A percentile compares a stretch with the other conserved stretches of the same genome.
These are phyloP conservation scores for Pyrenophora teres DNA, from an alignment of 2,329 filamentous ascomycete genomes.

Conservation along the genomic window DNA sequence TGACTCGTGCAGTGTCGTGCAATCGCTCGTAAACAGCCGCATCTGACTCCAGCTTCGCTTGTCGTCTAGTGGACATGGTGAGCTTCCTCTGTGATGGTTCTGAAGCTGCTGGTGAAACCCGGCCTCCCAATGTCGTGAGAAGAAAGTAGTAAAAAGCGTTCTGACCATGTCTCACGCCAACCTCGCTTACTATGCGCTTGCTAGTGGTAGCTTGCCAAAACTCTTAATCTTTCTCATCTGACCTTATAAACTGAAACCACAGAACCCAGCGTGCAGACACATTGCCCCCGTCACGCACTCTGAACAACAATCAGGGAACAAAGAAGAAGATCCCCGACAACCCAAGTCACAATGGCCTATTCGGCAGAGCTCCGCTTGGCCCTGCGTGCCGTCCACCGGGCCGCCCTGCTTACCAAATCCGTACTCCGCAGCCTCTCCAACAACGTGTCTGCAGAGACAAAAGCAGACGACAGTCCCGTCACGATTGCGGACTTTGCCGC, in stretches of 20 bases:
- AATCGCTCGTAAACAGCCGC: background rate
- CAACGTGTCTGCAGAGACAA: slow-evolving; percentile 55
- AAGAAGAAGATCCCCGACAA: background rate
- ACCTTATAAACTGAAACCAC: slow-evolving; percentile 16
- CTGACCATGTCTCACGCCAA: slow-evolving; percentile 3
- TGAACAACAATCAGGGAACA: background rate
- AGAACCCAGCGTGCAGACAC: slow-evolving; percentile 8
- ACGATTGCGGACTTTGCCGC: slow-evolving; percentile 68
- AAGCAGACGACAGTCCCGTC: slow-evolving; percentile 64
- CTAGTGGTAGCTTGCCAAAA: slow-evolving; percentile 9
- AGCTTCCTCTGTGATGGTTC: background rate
- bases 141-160: background rate
- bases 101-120: background rate
- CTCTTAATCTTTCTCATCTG: slow-evolving; percentile 14
- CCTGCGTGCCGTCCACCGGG: slow-evolving; percentile 57
- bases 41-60: slow-evolving; percentile 1
- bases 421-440: slow-evolving; percentile 57
- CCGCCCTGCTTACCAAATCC: slow-evolving; percentile 62
- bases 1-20: slow-evolving; percentile 3
- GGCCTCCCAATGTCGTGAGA: slow-evolving; percentile 4
- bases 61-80: background rate
- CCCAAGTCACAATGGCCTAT: slow-evolving; percentile 20
- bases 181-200: slow-evolving; percentile 23
- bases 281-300: slow-evolving; percentile 6
- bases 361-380: slow-evolving; percentile 39